These are phyloP conservation scores for Fusarium mexicanum DNA, from an alignment of 2,329 filamentous ascomycete species.

Conservation along the genomic window DNA sequence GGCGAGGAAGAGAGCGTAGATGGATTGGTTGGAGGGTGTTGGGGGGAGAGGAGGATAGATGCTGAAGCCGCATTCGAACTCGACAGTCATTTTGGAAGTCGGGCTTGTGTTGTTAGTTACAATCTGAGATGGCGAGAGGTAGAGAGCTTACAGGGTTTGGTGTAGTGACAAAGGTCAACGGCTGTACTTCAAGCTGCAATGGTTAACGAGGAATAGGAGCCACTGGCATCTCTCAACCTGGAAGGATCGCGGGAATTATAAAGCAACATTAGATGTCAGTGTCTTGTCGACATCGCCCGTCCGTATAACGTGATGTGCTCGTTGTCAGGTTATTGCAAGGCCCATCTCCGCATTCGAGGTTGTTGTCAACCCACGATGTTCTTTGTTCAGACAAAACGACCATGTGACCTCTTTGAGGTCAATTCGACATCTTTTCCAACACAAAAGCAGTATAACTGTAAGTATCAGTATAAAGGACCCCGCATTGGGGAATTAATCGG, in stretches of 20 bases:
- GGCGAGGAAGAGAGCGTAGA: not conserved
- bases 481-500: not conserved
- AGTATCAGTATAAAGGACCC: not conserved
- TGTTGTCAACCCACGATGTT: not conserved
- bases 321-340: not conserved
- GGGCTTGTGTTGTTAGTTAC: not conserved
- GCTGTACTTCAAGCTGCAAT: not conserved
- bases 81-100: not conserved
- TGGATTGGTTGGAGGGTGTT: not conserved
- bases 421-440: not conserved
- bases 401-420: not conserved
- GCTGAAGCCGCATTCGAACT: conserved; percentile 2
- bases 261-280: accelerated
- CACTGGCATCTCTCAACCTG: not conserved
- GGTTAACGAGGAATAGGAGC: too few relatives aligned
- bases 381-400: not conserved
- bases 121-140: accelerated
- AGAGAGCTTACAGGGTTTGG: accelerated
- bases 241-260: not conserved
- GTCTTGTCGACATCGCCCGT: not conserved
- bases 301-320: not conserved
- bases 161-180: accelerated
- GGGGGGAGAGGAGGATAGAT: not conserved
- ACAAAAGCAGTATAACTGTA: accelerated
- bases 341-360: not conserved